These are phyloP conservation scores for Lenwebbia sp. DNA, from an alignment of 345 rosid genomes.

Conservation along the genomic window DNA sequence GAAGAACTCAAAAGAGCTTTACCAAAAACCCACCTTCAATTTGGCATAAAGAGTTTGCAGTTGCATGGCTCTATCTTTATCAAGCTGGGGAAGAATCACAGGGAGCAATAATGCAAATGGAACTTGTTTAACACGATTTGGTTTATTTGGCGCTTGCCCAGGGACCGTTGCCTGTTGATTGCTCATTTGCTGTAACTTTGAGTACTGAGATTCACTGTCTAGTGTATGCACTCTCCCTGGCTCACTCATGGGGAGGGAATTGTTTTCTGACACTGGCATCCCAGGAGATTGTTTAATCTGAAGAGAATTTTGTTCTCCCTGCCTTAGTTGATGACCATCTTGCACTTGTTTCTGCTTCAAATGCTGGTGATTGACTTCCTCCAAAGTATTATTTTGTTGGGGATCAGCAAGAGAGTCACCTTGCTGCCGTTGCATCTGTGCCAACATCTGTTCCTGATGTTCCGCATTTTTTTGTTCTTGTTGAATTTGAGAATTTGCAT, in stretches of 20 bases:
- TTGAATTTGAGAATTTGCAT: slow-evolving; percentile 26
- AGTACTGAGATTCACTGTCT: slow-evolving; percentile 49
- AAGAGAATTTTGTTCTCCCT: slow-evolving; percentile 28
- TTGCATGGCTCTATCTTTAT: slow-evolving; percentile 92
- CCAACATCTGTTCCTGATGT: slow-evolving; percentile 37
- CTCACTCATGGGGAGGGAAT: slow-evolving; percentile 17
- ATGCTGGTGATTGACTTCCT: slow-evolving; percentile 20
- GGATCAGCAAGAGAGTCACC: slow-evolving; percentile 29
- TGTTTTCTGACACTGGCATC: slow-evolving; percentile 40
- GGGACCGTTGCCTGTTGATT: slow-evolving; percentile 49
- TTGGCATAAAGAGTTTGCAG: slow-evolving; percentile 61
- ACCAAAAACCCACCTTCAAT: slow-evolving; percentile 43
- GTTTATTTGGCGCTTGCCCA: slow-evolving; percentile 41
- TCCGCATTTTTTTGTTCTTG: slow-evolving; percentile 27
- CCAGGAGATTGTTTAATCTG: slow-evolving; percentile 46
- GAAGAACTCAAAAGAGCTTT: neutral
- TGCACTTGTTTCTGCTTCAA: slow-evolving; percentile 22
- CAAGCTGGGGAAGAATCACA: slow-evolving; percentile 69
- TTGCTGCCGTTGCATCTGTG: slow-evolving; percentile 23
- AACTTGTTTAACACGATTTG: slow-evolving; percentile 55
- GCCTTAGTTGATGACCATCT: slow-evolving; percentile 8
- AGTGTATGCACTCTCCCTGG: slow-evolving; percentile 28
- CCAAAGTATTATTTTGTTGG: slow-evolving; percentile 26
- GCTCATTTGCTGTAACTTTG: slow-evolving; percentile 50
- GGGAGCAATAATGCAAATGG: slow-evolving; percentile 81